phyloP scores from a whole-genome alignment of 768 basidiomycete genomes.

The Leucogyrophana mollusca region DNA sequence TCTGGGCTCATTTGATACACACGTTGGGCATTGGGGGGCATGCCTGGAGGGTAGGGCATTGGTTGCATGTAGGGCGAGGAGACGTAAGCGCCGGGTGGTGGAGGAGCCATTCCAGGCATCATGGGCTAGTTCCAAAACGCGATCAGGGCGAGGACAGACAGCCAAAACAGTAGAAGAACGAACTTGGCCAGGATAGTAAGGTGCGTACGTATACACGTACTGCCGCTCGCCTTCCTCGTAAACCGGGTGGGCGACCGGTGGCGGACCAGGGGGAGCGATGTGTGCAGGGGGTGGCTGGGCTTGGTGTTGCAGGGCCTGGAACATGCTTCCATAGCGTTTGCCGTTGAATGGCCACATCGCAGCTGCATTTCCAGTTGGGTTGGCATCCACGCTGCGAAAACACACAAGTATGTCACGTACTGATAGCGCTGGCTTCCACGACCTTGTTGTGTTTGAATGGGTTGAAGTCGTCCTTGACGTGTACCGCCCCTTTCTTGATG shows the following conservation, averaged over 20 bases:
- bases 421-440: conserved; percentile 65
- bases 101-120: conserved; percentile 84
- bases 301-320: conserved; percentile 59
- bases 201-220: conserved; percentile 81
- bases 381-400: not conserved
- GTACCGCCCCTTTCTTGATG: conserved; percentile 75
- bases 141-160: conserved; percentile 2
- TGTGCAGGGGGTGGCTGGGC: conserved; percentile 67
- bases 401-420: conserved; percentile 46
- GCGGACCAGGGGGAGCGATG: conserved; percentile 64
- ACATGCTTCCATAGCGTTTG: conserved; percentile 80
- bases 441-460: conserved; percentile 91
- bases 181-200: conserved; percentile 80
- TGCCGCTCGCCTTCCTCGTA: conserved; percentile 76
- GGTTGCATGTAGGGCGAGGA: conserved; percentile 80
- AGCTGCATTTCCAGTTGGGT: conserved; percentile 36
- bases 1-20: conserved; percentile 7
- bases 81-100: conserved; percentile 79
- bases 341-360: conserved; percentile 87
- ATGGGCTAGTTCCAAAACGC: conserved; percentile 51
- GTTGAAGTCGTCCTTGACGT: conserved; percentile 96
- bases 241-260: conserved; percentile 68
- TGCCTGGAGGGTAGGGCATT: conserved; percentile 78
- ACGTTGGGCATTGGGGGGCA: conserved; percentile 72
- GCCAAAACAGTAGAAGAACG: not conserved